phyloP scores from a whole-genome alignment of 2,329 filamentous ascomycete genomes.

The Trichoderma sp. region DNA sequence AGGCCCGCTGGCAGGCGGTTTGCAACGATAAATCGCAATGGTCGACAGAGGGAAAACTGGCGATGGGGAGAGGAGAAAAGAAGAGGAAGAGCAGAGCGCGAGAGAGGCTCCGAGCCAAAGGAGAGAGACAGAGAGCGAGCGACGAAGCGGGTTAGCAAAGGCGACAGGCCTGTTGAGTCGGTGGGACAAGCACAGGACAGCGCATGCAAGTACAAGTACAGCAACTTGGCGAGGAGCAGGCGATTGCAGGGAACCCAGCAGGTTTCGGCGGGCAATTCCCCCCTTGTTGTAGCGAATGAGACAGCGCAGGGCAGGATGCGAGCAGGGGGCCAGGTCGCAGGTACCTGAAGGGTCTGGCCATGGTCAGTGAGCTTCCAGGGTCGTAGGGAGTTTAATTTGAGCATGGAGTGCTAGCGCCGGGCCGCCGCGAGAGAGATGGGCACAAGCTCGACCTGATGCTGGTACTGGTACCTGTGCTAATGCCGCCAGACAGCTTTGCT shows the following conservation, averaged over 20 bases:
- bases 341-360: not conserved
- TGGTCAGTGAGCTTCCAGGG: slow-evolving; percentile 8
- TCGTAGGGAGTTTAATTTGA: slow-evolving; percentile 19
- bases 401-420: slow-evolving; percentile 15
- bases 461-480: not conserved
- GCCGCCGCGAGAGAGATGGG: slow-evolving; percentile 4
- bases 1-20: slow-evolving; percentile 55
- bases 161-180: slow-evolving; percentile 3
- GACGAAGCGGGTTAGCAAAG: slow-evolving; percentile 14
- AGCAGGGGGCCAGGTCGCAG: not conserved
- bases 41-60: slow-evolving; percentile 36
- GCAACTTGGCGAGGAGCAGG: not conserved
- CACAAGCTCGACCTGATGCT: not conserved
- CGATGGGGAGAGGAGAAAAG: slow-evolving; percentile 32
- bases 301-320: slow-evolving; percentile 18
- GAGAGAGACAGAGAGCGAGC: slow-evolving; percentile 3
- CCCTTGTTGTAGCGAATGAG: slow-evolving; percentile 24
- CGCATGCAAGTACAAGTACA: slow-evolving; percentile 1
- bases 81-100: slow-evolving; percentile 21
- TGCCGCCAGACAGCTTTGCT: not conserved
- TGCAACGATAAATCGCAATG: slow-evolving; percentile 30
- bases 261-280: slow-evolving; percentile 8
- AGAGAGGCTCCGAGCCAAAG: slow-evolving; percentile 11
- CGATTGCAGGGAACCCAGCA: slow-evolving; percentile 14
- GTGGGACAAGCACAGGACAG: slow-evolving; percentile 4